These are phyloP conservation scores for Pyrenochaeta sp. DNA, from an alignment of 2,329 filamentous ascomycete genomes.

Conservation along the genomic window DNA sequence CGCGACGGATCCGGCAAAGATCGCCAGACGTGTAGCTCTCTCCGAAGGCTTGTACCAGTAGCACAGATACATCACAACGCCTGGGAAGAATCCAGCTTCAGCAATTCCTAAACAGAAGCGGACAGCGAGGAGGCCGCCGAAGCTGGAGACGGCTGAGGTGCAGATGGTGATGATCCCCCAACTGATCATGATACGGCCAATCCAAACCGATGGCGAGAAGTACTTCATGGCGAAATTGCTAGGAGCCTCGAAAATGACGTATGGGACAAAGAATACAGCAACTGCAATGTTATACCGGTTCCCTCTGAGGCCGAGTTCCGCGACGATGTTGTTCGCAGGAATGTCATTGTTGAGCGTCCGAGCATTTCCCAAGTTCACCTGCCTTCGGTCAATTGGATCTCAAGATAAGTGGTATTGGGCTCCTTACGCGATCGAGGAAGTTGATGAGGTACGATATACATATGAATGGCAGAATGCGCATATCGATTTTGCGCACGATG, in stretches of 20 bases:
- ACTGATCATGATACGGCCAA: slow-evolving; percentile 70
- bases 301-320: slow-evolving; percentile 21
- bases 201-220: slow-evolving; percentile 38
- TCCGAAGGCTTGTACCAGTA: slow-evolving; percentile 83
- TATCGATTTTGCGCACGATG: slow-evolving; percentile 29
- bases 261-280: slow-evolving; percentile 48
- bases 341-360: slow-evolving; percentile 29
- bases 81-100: slow-evolving; percentile 70
- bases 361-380: slow-evolving; percentile 31
- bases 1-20: slow-evolving; percentile 82
- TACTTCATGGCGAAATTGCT: slow-evolving; percentile 59
- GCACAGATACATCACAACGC: slow-evolving; percentile 77
- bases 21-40: slow-evolving; percentile 75
- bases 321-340: slow-evolving; percentile 22
- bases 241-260: slow-evolving; percentile 67
- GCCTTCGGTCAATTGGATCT: neutral
- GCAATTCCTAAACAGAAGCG: slow-evolving; percentile 70
- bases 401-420: neutral
- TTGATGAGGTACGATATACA: slow-evolving; percentile 31
- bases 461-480: slow-evolving; percentile 25
- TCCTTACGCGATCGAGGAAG: slow-evolving; percentile 22
- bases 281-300: slow-evolving; percentile 26
- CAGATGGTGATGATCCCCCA: slow-evolving; percentile 73
- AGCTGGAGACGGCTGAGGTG: slow-evolving; percentile 70
- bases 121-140: slow-evolving; percentile 59